A percentile compares a stretch with the other conserved stretches of the same genome.
Evolutionary conservation across 495 filamentous ascomycete genomes (phyloP).

Genomic region (Penicillium desertorum): DNA sequence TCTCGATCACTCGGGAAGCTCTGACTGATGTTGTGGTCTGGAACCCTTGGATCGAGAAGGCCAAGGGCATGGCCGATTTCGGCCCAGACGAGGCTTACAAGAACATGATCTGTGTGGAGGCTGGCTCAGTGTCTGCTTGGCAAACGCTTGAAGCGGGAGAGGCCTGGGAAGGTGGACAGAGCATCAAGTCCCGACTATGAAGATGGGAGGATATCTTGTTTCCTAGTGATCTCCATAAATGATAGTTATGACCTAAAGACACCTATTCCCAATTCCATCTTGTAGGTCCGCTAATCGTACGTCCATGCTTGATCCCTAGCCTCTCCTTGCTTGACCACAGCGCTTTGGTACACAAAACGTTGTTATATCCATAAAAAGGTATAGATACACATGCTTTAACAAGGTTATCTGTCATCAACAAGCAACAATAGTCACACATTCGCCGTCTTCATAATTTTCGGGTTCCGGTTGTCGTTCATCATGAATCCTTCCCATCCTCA

Average conservation of each 20-base stretch:
- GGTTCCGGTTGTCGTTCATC: slow-evolving; percentile 2
- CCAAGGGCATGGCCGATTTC: slow-evolving; percentile 81
- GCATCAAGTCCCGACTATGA: slow-evolving; percentile 52
- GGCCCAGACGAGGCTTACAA: slow-evolving; percentile 83
- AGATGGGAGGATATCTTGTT: not conserved
- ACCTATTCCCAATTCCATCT: slow-evolving; percentile 7
- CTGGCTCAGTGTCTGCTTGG: slow-evolving; percentile 79
- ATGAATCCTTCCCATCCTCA: slow-evolving; percentile 13
- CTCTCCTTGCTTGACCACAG: not conserved
- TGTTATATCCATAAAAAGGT: not conserved
- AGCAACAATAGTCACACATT: not conserved
- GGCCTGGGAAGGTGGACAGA: slow-evolving; percentile 86
- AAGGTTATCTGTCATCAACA: slow-evolving; percentile 1
- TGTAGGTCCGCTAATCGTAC: slow-evolving; percentile 6
- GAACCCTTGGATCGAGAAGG: slow-evolving; percentile 94
- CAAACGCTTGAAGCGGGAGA: slow-evolving; percentile 81
- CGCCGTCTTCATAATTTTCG: not conserved
- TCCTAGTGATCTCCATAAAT: not conserved
- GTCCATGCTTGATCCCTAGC: not conserved
- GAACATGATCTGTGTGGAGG: slow-evolving; percentile 92
- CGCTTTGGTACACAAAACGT: not conserved
- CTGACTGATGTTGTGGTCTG: slow-evolving; percentile 87
- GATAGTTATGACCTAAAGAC: slow-evolving; percentile 26
- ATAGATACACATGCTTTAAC: slow-evolving; percentile 1
- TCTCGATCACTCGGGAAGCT: slow-evolving; percentile 74